Conservation (phyloP, 1,139 yeast species). For the Eremothecium cymbalariae region DNA sequence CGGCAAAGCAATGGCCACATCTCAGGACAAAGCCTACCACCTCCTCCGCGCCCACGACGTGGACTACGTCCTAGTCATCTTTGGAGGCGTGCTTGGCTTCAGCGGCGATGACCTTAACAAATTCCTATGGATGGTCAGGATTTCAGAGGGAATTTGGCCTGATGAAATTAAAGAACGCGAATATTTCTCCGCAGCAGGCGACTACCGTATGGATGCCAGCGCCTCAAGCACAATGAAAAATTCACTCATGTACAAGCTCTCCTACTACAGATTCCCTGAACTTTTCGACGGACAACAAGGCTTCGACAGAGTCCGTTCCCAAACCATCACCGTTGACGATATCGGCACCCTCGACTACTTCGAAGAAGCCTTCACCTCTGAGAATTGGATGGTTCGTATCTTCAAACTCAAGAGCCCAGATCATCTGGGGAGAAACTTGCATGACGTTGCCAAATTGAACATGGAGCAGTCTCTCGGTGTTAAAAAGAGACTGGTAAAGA, state of each 20-base stretch:
- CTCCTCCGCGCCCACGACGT: conserved; percentile 88
- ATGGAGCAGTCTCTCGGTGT: conserved; percentile 30
- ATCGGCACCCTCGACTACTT: conserved; percentile 62
- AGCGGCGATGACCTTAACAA: conserved; percentile 97
- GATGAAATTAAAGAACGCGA: conserved; percentile 84
- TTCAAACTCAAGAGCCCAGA: conserved; percentile 90
- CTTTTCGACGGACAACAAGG: conserved; percentile 58
- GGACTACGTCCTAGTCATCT: conserved; percentile 85
- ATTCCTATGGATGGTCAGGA: conserved; percentile 98
- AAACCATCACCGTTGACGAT: conserved; percentile 51
- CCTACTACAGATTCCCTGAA: conserved; percentile 79
- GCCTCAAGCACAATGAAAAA: conserved; percentile 83
- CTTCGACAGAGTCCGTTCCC: conserved; percentile 82
- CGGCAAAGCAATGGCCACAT: conserved; percentile 93
- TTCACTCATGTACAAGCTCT: conserved; percentile 91
- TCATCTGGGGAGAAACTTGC: conserved; percentile 70
- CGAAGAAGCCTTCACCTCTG: conserved; percentile 92
- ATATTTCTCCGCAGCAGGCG: conserved; percentile 78
- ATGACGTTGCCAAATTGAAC: conserved; percentile 42
- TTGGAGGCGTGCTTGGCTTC: conserved; percentile 90
- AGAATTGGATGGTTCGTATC: conserved; percentile 94
- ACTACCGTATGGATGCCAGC: conserved; percentile 72
- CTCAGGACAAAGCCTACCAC: conserved; percentile 82
- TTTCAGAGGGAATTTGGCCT: conserved; percentile 99
- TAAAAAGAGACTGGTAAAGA: conserved; percentile 44